phyloP scores from a whole-genome alignment of 257 asterid genomes.

The Nyctanthes arbortristis region DNA sequence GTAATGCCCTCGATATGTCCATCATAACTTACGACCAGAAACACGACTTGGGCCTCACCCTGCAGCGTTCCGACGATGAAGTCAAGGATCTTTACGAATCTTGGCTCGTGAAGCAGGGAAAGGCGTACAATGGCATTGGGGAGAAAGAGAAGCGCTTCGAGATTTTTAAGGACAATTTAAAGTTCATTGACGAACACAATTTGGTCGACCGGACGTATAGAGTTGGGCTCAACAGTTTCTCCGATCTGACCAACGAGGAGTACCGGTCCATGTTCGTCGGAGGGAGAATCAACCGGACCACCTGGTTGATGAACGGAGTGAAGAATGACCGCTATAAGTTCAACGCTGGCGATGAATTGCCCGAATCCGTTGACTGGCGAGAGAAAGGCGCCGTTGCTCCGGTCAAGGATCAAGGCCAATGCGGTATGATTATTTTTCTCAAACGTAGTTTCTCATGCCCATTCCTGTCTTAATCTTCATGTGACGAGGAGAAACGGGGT shows the following conservation, averaged over 20 bases:
- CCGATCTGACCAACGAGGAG: conserved; percentile 84
- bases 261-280: conserved; percentile 51
- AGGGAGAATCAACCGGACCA: conserved; percentile 49
- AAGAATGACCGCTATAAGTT: conserved; percentile 52
- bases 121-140: conserved; percentile 58
- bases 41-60: conserved; percentile 30
- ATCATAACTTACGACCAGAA: conserved; percentile 52
- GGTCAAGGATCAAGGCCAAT: conserved; percentile 92
- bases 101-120: conserved; percentile 75
- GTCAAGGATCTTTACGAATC: conserved; percentile 59
- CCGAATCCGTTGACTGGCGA: conserved; percentile 81
- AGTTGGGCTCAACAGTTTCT: conserved; percentile 73
- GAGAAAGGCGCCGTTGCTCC: conserved; percentile 78
- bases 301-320: conserved; percentile 28
- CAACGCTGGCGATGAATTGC: conserved; percentile 57
- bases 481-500: not conserved
- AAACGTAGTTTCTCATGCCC: not conserved
- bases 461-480: too few species aligned
- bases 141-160: conserved; percentile 71
- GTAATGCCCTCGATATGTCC: conserved; percentile 76
- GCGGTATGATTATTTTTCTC: conserved; percentile 52
- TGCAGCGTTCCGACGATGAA: conserved; percentile 29
- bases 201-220: conserved; percentile 48
- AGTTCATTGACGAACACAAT: conserved; percentile 63
- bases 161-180: conserved; percentile 73